Conservation (phyloP, 1,284 basidiomycete species). For the Tylopilus orsonianus region DNA sequence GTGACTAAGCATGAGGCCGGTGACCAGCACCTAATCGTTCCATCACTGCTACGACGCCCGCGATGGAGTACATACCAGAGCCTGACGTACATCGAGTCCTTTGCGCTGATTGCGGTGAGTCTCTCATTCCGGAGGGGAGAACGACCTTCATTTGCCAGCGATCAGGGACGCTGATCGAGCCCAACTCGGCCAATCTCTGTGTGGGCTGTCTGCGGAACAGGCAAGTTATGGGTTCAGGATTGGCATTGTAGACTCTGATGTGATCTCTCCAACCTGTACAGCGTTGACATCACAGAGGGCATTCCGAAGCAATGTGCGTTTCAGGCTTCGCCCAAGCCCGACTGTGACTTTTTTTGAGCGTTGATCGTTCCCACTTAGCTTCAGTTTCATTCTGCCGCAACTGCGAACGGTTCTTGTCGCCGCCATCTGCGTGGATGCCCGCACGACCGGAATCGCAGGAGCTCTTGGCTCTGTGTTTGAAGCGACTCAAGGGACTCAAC, state of each 20-base stretch:
- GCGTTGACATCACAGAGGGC: slow-evolving; percentile 96
- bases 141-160: slow-evolving; percentile 3
- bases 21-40: no score
- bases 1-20: slow-evolving; percentile 28
- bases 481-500: slow-evolving; percentile 91
- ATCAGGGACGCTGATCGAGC: slow-evolving; percentile 87
- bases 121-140: not conserved
- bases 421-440: slow-evolving; percentile 85
- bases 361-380: slow-evolving; percentile 44
- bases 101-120: slow-evolving; percentile 79
- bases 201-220: slow-evolving; percentile 89
- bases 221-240: slow-evolving; percentile 39
- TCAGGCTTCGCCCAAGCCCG: no score
- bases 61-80: slow-evolving; percentile 73
- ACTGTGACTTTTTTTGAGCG: not conserved
- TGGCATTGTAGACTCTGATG: slow-evolving; percentile 4
- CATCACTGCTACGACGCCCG: not conserved
- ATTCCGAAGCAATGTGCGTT: slow-evolving; percentile 91
- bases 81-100: slow-evolving; percentile 75
- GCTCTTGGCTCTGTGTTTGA: slow-evolving; percentile 86
- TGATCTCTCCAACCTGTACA: slow-evolving; percentile 27
- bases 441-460: slow-evolving; percentile 92
- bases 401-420: slow-evolving; percentile 94
- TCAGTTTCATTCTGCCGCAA: slow-evolving; percentile 94
- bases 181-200: slow-evolving; percentile 96